phyloP scores from a whole-genome alignment of 2,329 filamentous ascomycete species.

The Colletotrichum spinosum region DNA sequence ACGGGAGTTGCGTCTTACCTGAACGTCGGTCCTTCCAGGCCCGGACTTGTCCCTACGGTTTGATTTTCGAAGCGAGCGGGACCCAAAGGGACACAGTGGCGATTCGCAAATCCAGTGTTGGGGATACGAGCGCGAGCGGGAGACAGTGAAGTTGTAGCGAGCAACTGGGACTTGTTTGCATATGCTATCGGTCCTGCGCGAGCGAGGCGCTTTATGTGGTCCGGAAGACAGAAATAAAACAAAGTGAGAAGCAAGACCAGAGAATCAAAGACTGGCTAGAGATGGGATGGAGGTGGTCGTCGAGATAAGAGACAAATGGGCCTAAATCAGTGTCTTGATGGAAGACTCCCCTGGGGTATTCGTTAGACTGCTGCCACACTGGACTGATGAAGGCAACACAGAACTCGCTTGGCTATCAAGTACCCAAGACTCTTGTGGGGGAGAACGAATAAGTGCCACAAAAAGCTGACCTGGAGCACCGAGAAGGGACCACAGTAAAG shows the following conservation, averaged over 20 bases:
- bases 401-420: conserved; percentile 7
- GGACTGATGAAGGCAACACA: conserved; percentile 22
- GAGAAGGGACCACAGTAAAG: background rate
- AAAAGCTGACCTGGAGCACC: background rate
- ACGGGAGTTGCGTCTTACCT: conserved; percentile 34
- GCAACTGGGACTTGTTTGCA: no score
- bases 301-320: background rate
- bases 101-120: conserved; percentile 1
- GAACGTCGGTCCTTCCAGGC: conserved; percentile 17
- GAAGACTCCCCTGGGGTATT: conserved; percentile 16
- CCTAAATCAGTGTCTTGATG: background rate
- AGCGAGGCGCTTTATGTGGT: no score
- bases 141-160: background rate
- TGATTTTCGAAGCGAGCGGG: background rate
- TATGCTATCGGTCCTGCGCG: no score
- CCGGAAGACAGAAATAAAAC: no score
- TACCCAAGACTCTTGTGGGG: conserved; percentile 28
- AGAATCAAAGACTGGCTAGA: no score
- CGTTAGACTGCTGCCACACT: conserved; percentile 22
- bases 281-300: no score
- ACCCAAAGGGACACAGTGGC: background rate
- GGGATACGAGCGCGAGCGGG: background rate
- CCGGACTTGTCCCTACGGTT: conserved; percentile 4
- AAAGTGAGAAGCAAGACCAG: no score
- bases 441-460: conserved; percentile 13